These are phyloP conservation scores for Chlorencoelia australis DNA, from an alignment of 2,329 filamentous ascomycete species.

Conservation along the genomic window DNA sequence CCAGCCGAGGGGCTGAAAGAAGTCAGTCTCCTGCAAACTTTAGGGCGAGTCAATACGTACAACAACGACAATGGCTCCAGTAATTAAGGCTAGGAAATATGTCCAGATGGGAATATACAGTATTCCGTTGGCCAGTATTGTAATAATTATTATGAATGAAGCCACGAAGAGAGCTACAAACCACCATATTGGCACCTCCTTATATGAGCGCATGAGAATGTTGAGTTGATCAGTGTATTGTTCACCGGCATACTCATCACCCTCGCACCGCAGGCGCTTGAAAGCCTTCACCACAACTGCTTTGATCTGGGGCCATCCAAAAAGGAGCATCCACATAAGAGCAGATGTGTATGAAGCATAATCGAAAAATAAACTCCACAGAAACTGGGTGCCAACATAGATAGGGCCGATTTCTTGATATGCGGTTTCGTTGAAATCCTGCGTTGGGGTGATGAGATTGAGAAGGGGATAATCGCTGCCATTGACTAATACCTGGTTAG, in stretches of 20 bases:
- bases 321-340: slow-evolving; percentile 47
- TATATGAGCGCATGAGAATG: slow-evolving; percentile 44
- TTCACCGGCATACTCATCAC: slow-evolving; percentile 35
- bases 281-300: slow-evolving; percentile 35
- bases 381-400: slow-evolving; percentile 46
- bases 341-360: slow-evolving; percentile 50
- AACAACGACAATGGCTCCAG: slow-evolving; percentile 44
- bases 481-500: slow-evolving; percentile 13
- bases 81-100: slow-evolving; percentile 45
- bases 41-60: slow-evolving; percentile 2
- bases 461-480: slow-evolving; percentile 29
- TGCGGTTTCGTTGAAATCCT: slow-evolving; percentile 30
- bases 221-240: slow-evolving; percentile 51
- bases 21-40: background rate
- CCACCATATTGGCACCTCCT: slow-evolving; percentile 51
- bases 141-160: slow-evolving; percentile 40
- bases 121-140: slow-evolving; percentile 39
- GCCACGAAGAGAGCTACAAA: slow-evolving; percentile 39
- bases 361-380: slow-evolving; percentile 51
- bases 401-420: slow-evolving; percentile 41
- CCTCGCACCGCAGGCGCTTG: slow-evolving; percentile 25
- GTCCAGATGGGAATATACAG: slow-evolving; percentile 52
- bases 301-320: slow-evolving; percentile 40
- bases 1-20: slow-evolving; percentile 39
- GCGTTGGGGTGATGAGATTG: slow-evolving; percentile 27